Base-by-base conservation (phyloP, 805 yeast species). In the Metschnikowia rubicola region DNA sequence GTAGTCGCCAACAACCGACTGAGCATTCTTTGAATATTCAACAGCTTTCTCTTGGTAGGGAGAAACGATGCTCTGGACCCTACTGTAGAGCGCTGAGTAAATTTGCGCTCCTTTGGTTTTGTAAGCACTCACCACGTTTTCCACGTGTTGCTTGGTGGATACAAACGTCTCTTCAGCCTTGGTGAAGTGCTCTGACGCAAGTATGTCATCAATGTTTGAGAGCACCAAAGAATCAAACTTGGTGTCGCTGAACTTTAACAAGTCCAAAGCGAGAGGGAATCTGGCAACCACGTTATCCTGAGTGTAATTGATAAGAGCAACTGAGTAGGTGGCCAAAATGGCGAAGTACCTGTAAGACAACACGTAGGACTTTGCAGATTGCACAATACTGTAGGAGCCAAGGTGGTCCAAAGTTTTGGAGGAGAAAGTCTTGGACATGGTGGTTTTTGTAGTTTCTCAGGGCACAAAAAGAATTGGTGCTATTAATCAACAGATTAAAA, bases 361-460 rank as follows among this genome's bases (percentile, higher is more conserved):
- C 35, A 62, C 50, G 44, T 48, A 66, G 28, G 53, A 50, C 30
- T 51, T 48, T 10, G 60, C 37, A 13, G 56, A 44, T 38, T 61
- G 48, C 34, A 71, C 65, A n/a, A 59, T 43, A 8, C 65, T 47
- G 57, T 71, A 72, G 3, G 66, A 56, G 35, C 55, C 52, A 40
- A 72, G 45, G 55, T 72, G 75, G 33, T 54, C 51, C 31, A 67
- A 38, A 12, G 73, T 55, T 52, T 65, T 60, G 39, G 74, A 70
- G 30, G 62, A 50, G 52, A 67, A 66, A 35, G 60, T 53, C 46
- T 55, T 59, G 17, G 64, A 50, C 59, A 54, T 55, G 39, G 6
- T 43, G 31, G 39, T 19, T 13, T 8, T 34, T 36, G 41, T 33
- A 29, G 26, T 26, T 26, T 33, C 30, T 30, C 37, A 10, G 21